Evolutionary conservation across 2,329 filamentous ascomycete genomes (phyloP).

Genomic region (Fusarium subtropicale): DNA sequence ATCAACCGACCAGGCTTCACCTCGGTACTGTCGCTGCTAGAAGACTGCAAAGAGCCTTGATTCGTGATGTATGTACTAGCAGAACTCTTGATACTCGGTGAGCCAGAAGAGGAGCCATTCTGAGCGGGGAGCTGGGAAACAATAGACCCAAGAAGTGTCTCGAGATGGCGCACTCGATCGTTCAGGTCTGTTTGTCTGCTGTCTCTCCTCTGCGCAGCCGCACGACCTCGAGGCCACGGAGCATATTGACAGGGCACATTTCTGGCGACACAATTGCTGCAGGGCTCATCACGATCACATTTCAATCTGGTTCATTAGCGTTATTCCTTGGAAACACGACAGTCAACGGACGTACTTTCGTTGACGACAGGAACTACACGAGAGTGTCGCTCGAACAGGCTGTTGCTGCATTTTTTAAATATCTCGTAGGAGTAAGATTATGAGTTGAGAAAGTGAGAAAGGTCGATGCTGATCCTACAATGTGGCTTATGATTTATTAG

Average conservation of each 20-base stretch:
- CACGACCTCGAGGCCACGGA: slow-evolving; percentile 21
- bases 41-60: background rate
- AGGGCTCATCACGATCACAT: slow-evolving; percentile 40
- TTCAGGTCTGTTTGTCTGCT: slow-evolving; percentile 22
- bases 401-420: slow-evolving; percentile 2
- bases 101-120: background rate
- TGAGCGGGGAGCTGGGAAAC: slow-evolving; percentile 26
- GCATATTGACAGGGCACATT: slow-evolving; percentile 33
- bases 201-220: slow-evolving; percentile 8
- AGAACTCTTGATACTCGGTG: slow-evolving; percentile 4
- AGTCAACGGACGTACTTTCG: slow-evolving; percentile 7
- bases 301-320: slow-evolving; percentile 21
- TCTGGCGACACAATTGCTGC: slow-evolving; percentile 36
- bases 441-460: background rate
- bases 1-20: slow-evolving; percentile 32
- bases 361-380: slow-evolving; percentile 29
- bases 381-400: slow-evolving; percentile 13
- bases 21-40: background rate
- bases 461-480: no score
- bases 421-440: background rate
- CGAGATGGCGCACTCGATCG: slow-evolving; percentile 30
- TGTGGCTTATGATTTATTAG: background rate
- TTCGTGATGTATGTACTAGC: background rate
- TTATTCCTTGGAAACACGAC: background rate
- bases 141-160: slow-evolving; percentile 34